Conservation (phyloP, 2,329 filamentous ascomycete genomes). For the Neopestalotiopsis sp. region DNA sequence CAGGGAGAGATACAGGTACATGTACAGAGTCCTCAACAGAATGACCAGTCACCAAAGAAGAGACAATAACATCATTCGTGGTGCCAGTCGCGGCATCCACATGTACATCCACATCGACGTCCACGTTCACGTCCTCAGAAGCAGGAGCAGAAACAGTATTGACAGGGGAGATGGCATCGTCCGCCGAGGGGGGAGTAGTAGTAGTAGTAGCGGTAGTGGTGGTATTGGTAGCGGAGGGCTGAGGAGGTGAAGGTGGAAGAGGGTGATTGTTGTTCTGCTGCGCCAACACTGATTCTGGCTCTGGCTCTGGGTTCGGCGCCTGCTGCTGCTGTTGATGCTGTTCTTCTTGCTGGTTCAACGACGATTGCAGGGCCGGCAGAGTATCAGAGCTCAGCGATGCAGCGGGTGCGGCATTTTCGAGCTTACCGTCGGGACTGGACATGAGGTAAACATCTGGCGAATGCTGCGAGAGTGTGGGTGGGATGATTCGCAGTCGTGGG, state of each 20-base stretch:
- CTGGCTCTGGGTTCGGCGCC: constrained; percentile 16
- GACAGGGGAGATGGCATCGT: neutral
- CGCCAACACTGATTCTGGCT: constrained; percentile 12
- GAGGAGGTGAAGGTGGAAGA: neutral
- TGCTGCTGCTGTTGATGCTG: constrained; percentile 19
- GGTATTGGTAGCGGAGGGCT: neutral
- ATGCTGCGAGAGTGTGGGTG: constrained; percentile 33
- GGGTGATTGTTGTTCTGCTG: neutral
- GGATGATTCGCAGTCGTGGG: constrained; percentile 29
- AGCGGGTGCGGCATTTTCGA: constrained; percentile 61
- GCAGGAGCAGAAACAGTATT: neutral
- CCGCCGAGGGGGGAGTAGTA: neutral
- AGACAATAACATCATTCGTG: constrained; percentile 34
- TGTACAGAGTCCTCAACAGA: constrained; percentile 23
- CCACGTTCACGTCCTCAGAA: constrained; percentile 12
- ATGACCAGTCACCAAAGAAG: constrained; percentile 31
- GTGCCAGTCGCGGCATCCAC: constrained; percentile 27
- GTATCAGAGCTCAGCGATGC: constrained; percentile 46
- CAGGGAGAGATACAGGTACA: constrained; percentile 22
- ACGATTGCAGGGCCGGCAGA: constrained; percentile 18
- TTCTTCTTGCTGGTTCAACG: neutral
- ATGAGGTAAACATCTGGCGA: constrained; percentile 64
- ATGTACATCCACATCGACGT: constrained; percentile 12
- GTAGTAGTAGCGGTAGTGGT: neutral
- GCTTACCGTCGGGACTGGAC: constrained; percentile 56